Evolutionary conservation across 78 protist species (phyloP).

Genomic region (Chrysochromulina parva): DNA sequence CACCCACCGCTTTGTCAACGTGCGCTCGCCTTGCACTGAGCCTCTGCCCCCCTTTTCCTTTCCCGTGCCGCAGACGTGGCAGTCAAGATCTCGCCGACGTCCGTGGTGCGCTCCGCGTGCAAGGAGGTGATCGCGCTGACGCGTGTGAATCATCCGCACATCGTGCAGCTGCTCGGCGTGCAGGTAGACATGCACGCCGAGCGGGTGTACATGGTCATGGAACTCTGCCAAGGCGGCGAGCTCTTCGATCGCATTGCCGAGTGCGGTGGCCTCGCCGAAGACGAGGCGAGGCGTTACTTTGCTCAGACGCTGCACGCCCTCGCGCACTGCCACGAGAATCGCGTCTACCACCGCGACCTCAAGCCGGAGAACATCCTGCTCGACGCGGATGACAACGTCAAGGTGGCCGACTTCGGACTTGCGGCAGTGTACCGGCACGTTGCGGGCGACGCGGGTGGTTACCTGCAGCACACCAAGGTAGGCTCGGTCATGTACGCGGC

Average conservation of each 20-base stretch:
- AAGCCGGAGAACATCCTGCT: slow-evolving; percentile 52
- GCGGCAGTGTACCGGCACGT: neutral
- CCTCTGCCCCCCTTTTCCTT: too few relatives aligned
- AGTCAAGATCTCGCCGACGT: too few relatives aligned
- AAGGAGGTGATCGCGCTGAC: neutral
- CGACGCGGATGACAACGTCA: neutral
- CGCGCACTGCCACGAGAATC: slow-evolving; percentile 12
- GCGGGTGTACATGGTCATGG: neutral
- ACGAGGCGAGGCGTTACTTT: slow-evolving; percentile 32
- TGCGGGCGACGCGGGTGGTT: too few relatives aligned
- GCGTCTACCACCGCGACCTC: slow-evolving; percentile 8
- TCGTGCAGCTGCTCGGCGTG: neutral
- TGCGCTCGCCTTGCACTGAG: too few relatives aligned
- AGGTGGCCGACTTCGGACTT: slow-evolving; percentile 47
- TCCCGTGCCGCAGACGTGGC: too few relatives aligned
- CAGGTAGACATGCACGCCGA: too few relatives aligned
- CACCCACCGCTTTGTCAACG: too few relatives aligned
- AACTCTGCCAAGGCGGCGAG: slow-evolving; percentile 16
- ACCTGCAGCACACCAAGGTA: too few relatives aligned
- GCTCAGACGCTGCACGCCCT: slow-evolving; percentile 4
- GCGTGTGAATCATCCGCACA: neutral
- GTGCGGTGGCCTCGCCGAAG: neutral
- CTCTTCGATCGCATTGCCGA: slow-evolving; percentile 37
- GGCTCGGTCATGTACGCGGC: slow-evolving; percentile 47
- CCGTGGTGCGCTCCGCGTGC: too few relatives aligned